Evolutionary conservation across 2,329 filamentous ascomycete species (phyloP), one percentile per base, ranked within the genome.

Genomic region (Fusarium lyarnte): DNA sequence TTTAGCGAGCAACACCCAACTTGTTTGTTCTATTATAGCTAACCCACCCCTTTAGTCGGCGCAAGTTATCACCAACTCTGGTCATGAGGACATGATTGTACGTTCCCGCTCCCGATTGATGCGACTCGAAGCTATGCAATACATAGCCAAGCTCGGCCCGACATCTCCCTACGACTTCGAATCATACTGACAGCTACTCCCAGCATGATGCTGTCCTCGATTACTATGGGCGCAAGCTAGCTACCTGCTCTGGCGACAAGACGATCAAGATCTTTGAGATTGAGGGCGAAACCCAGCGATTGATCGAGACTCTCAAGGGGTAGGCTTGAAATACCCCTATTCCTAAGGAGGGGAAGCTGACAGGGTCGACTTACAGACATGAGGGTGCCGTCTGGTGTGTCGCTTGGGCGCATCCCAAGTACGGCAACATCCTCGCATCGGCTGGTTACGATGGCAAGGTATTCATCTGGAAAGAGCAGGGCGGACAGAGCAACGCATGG

Each of bases 31-130:
- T 49, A 62, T 43, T 33, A 64, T 45, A 73, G 71, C 79, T 83
- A 78, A 83, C 76, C 51, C 58, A 53, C 47, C 58, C 64, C 58
- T 58, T 54, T 69, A 84, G 83, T 80, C 84, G 73, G 78, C 83
- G 72, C 84, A 85, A 78, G 82, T 84, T 66, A 84, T 85, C 74
- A 79, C 82, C 63, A 85, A 84, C 77, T 82, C 84, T 57, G 83
- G 83, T 80, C 96, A 99, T 87, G 95, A 98, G 92, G 95, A 98
- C 83, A 98, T 98, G 95, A 98, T 99, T 89, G 95, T 98, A 94
- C 80, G 93, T 90, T 76, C 38, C 43, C 17, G 6, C 38, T 58
- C 31, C 42, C 63, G 66, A 49, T 46, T 41, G 41, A 65, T 55
- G 36, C 53, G 58, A 67, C 31, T 36, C 61, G 52, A 25, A 63